These are phyloP conservation scores for Penicillium simplicissimum DNA, from an alignment of 495 filamentous ascomycete genomes.

Conservation along the genomic window DNA sequence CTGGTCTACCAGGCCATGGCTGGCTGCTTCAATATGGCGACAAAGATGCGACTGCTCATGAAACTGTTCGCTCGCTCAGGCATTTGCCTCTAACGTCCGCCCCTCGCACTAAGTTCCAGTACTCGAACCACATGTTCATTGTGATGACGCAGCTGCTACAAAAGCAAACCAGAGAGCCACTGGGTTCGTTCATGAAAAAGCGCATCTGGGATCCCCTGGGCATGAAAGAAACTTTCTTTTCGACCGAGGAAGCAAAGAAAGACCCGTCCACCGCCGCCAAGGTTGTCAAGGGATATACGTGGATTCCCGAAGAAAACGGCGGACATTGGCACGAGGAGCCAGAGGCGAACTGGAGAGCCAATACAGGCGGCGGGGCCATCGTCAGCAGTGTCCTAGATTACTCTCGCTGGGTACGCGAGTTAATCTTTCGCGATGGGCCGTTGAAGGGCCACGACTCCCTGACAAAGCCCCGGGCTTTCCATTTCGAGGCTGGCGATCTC, in stretches of 20 bases:
- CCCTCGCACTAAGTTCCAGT: constrained; percentile 42
- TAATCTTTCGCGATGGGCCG: constrained; percentile 32
- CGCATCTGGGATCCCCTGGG: constrained; percentile 51
- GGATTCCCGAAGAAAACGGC: constrained; percentile 9
- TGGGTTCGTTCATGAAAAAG: constrained; percentile 42
- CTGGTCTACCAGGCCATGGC: constrained; percentile 45
- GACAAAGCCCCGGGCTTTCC: constrained; percentile 35
- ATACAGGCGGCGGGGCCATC: constrained; percentile 51
- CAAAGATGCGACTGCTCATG: constrained; percentile 12
- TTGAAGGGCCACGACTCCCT: constrained; percentile 41
- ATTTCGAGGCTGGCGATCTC: constrained; percentile 17
- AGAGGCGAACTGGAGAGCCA: constrained; percentile 29
- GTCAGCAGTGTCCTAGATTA: constrained; percentile 57
- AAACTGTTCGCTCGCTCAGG: constrained; percentile 36
- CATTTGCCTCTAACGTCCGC: constrained; percentile 38
- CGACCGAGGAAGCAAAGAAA: constrained; percentile 25
- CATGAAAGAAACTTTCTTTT: constrained; percentile 42
- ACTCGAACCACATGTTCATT: constrained; percentile 55
- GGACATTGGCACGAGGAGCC: constrained; percentile 17
- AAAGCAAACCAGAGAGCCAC: constrained; percentile 36
- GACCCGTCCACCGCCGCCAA: constrained; percentile 2
- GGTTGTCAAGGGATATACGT: constrained; percentile 25
- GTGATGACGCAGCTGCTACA: constrained; percentile 46
- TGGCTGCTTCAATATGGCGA: constrained; percentile 6
- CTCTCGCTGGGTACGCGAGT: constrained; percentile 47